Base-by-base conservation (phyloP, 371 early-diverging fungal genomes). In the Apophysomyces trapeziformis region DNA sequence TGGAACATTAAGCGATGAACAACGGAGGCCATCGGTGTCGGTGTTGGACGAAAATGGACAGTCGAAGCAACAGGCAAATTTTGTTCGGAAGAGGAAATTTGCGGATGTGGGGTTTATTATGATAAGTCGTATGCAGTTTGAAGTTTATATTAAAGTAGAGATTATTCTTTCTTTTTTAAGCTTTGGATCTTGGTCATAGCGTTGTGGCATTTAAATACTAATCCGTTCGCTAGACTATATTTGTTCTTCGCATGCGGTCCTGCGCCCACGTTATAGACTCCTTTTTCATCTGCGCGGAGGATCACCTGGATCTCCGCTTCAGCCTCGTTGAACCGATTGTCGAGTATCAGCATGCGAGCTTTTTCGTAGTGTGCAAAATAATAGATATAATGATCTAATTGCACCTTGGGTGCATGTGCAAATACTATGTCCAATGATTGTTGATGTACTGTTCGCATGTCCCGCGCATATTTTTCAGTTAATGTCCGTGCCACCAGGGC, bases 361-460 rank as follows among this genome's bases (percentile, higher is more conserved):
- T 79, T 76, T 60, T 89, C 89, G 65, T 87, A 87, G 4, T 78
- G 79, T 4, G 81, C 54, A 58, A 85, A 88, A 43, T 87, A 85
- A 45, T 88, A 83, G 8, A 90, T 71, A 72, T 85, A 90, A 63
- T 90, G 90, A 65, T 90, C 90, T 7, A 83, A 65, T 9, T 58
- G 50, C 5, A 89, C 72, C 9, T 64, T 61, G 41, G 45, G 35
- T 11, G 67, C 73, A 9, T 67, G 62, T 14, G 61, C 64, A 9
- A 73, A 54, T 1, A 82, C 75, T 3, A 39, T 32, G 5, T 68
- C 54, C 16, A 78, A 41, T 0, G 77, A 72, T 32, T 44, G 21
- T 35, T 65, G 26, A 57, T 78, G 75, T 41, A 58, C 60, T 44
- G 16, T 38, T 9, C 32, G 39, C 35, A 6, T 32, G 1, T 58